phyloP scores from a whole-genome alignment of 805 yeast genomes.

The Yarrowia sp. region DNA sequence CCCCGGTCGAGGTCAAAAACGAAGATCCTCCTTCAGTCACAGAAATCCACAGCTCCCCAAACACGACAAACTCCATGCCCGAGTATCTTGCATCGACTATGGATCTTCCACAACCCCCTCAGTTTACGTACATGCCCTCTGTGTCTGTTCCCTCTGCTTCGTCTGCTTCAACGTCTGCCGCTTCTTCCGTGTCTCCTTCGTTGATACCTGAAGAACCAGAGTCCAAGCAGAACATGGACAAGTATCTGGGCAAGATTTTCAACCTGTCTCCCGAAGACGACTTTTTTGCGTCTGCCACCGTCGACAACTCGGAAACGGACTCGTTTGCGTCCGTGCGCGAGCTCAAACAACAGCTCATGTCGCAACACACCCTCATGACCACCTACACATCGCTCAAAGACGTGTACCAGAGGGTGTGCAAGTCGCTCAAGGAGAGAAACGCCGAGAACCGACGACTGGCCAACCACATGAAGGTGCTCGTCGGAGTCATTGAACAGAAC shows the following conservation, averaged over 20 bases:
- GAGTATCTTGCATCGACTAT: conserved; percentile 33
- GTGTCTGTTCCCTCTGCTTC: neutral
- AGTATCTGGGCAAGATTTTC: conserved; percentile 28
- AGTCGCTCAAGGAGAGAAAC: conserved; percentile 38
- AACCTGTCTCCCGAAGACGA: conserved; percentile 30
- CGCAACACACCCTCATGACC: conserved; percentile 45
- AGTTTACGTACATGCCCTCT: neutral
- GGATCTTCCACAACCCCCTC: conserved; percentile 2
- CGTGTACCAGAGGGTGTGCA: conserved; percentile 46
- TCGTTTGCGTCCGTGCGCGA: conserved; percentile 35
- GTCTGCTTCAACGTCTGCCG: neutral
- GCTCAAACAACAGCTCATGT: conserved; percentile 44
- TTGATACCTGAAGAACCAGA: neutral
- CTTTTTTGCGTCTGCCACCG: neutral
- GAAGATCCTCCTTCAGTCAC: neutral
- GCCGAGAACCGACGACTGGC: conserved; percentile 31
- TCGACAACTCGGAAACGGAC: conserved; percentile 20
- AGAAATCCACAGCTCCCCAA: conserved; percentile 5
- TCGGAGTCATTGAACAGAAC: conserved; percentile 25
- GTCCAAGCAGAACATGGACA: conserved; percentile 31
- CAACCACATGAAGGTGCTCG: conserved; percentile 36
- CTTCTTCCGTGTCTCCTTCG: neutral
- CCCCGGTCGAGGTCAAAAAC: neutral
- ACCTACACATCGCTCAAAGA: conserved; percentile 46
- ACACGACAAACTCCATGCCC: neutral